phyloP scores from a whole-genome alignment of 1,139 yeast genomes.

The Lodderomyces metapsilosis region DNA sequence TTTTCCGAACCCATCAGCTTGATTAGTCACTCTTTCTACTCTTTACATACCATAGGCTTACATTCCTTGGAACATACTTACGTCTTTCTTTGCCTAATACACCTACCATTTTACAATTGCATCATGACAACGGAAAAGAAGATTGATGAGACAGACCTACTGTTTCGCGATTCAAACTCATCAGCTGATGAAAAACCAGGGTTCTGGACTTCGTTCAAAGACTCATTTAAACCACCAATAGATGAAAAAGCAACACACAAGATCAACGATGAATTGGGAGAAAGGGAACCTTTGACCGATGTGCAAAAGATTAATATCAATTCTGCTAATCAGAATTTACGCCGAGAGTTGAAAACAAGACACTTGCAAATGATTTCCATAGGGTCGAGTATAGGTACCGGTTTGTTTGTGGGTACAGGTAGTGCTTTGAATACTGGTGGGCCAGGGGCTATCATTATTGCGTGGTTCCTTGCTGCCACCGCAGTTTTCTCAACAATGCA shows the following conservation, averaged over 20 bases:
- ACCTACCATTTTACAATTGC: background rate
- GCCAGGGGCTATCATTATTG: conserved; percentile 63
- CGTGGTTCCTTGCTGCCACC: conserved; percentile 35
- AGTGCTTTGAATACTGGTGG: conserved; percentile 53
- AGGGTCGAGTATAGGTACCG: conserved; percentile 68
- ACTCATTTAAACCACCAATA: conserved; percentile 18
- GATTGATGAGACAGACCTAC: conserved; percentile 2
- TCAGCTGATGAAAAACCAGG: conserved; percentile 10
- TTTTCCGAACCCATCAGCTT: too few relatives aligned
- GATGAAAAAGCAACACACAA: conserved; percentile 1
- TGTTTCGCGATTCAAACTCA: conserved; percentile 2
- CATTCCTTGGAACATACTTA: too few relatives aligned
- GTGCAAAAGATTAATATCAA: conserved; percentile 35
- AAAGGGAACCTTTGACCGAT: conserved; percentile 21
- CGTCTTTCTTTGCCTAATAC: too few relatives aligned
- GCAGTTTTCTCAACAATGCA: conserved; percentile 35
- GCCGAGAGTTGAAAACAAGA: conserved; percentile 42
- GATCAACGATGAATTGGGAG: conserved; percentile 10
- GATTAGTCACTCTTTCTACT: too few relatives aligned
- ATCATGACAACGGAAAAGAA: conserved; percentile 5
- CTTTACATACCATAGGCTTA: too few relatives aligned
- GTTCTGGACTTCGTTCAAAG: conserved; percentile 27
- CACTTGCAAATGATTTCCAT: conserved; percentile 65
- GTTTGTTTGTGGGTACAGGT: conserved; percentile 53
- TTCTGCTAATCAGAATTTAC: conserved; percentile 41